Percentiles rank a stretch among this genome's conserved stretches.
These are phyloP conservation scores for Cladobotryum protrusum DNA, from an alignment of 2,329 filamentous ascomycete species.

Conservation along the genomic window DNA sequence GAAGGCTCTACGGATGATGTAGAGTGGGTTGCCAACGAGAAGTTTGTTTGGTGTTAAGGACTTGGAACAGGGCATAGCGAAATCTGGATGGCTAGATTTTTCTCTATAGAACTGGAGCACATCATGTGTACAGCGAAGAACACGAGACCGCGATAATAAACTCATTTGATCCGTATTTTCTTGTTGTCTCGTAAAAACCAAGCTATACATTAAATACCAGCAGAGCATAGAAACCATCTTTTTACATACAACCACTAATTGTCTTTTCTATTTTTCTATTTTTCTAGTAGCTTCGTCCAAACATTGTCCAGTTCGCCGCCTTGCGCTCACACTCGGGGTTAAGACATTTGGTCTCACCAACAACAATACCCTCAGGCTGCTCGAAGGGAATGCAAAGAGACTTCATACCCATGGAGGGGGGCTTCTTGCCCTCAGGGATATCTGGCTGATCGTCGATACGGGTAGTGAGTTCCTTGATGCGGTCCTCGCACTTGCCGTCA, in stretches of 20 bases:
- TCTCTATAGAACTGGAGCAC: conserved; percentile 4
- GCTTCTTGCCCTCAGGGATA: conserved; percentile 46
- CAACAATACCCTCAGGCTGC: conserved; percentile 72
- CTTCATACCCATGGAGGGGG: conserved; percentile 60
- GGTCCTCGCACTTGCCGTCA: conserved; percentile 76
- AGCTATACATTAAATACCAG: conserved; percentile 1
- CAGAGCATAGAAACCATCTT: background rate
- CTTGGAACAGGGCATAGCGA: background rate
- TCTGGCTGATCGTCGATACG: conserved; percentile 58
- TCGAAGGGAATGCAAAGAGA: conserved; percentile 69
- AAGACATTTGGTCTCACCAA: conserved; percentile 82
- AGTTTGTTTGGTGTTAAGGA: conserved; percentile 67
- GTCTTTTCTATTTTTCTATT: background rate
- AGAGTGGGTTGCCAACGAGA: conserved; percentile 71
- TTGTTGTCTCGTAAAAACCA: conserved; percentile 5
- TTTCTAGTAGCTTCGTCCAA: conserved; percentile 63
- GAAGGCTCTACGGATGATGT: conserved; percentile 44
- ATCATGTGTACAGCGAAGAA: too few species aligned
- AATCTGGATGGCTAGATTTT: background rate
- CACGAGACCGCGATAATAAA: background rate
- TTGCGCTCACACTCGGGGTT: conserved; percentile 75
- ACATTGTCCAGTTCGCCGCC: conserved; percentile 88
- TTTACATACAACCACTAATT: conserved; percentile 2
- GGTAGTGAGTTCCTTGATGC: conserved; percentile 88
- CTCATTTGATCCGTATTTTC: conserved; percentile 8